Evolutionary conservation across 2,329 filamentous ascomycete species (phyloP), one percentile per base, ranked within the genome.

Genomic region (Verticillium zaregamsianum): DNA sequence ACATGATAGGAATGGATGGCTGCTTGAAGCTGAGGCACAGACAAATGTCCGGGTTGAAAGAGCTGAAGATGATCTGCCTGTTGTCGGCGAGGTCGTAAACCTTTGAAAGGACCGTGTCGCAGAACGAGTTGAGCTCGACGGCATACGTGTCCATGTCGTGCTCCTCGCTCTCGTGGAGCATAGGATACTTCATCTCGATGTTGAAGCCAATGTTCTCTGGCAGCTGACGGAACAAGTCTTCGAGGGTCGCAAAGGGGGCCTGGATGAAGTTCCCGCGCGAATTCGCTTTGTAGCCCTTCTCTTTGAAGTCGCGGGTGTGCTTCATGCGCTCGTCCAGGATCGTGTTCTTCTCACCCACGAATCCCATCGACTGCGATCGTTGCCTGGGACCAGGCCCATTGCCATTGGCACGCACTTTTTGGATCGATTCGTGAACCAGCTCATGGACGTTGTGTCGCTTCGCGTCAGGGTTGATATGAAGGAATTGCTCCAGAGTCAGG

Each of bases 131-230:
- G 68, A 98, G 85, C 77, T 99, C 95, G 56, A 98, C 91, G 0
- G 92, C 93, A 71, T 97, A 97, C 3, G 91, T 91, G 73, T 97
- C 94, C 93, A 98, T 97, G 68, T 96, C 92, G 67, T 97, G 91
- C 73, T 96, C 91, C 74, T 97, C 92, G 62, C 88, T 92, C 80
- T 99, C 96, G 73, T 94, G 90, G 52, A 99, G 86, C 93, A 98
- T 98, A 5, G 95, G 95, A 73, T 99, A 99, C 77, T 99, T 98
- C 85, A 99, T 91, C 79, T 99, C 95, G 68, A 99, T 96, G 76
- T 99, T 98, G 83, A 99, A 99, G 15, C 95, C 93, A 25, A 96
- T 90, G 15, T 86, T 82, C 65, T 90, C 85, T 0, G 93, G 92
- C 0, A 99, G 79, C 71, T 93, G 89, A 69, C 86, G 85, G 78